Percentiles rank a stretch among this genome's conserved stretches.
These are phyloP conservation scores for Annulohypoxylon bovei DNA, from an alignment of 495 filamentous ascomycete species.

Conservation along the genomic window DNA sequence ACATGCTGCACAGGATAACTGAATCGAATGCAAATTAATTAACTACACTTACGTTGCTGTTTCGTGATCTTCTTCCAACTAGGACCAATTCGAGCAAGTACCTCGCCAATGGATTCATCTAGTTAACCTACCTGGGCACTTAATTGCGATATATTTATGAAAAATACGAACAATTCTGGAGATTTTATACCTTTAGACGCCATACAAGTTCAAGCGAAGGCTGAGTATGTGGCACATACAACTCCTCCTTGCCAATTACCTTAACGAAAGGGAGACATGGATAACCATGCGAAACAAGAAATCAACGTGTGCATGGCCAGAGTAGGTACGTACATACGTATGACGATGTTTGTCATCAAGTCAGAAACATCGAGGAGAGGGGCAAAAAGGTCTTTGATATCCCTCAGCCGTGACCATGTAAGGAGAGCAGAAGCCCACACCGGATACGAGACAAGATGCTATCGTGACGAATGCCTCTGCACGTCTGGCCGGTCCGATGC, in stretches of 20 bases:
- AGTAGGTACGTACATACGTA: neutral
- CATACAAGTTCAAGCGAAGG: neutral
- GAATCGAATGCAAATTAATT: neutral
- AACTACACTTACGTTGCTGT: neutral
- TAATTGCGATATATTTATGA: neutral
- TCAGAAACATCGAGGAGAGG: conserved; percentile 8
- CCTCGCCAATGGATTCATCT: neutral
- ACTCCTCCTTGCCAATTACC: conserved; percentile 30
- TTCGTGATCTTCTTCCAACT: neutral
- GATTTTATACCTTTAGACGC: neutral
- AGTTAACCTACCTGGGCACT: neutral
- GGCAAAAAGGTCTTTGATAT: neutral
- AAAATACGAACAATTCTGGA: neutral
- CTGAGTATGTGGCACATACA: conserved; percentile 19
- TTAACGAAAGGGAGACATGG: conserved; percentile 19
- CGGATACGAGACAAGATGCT: neutral
- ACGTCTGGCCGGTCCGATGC: conserved; percentile 11
- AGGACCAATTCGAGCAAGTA: neutral
- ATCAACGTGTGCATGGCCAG: neutral
- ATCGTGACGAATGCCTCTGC: conserved; percentile 5
- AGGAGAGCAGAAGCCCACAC: conserved; percentile 6
- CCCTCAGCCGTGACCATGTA: conserved; percentile 8
- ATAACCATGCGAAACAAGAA: conserved; percentile 34
- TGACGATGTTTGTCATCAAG: conserved; percentile 10
- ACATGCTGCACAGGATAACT: neutral